A percentile compares a stretch with the other conserved stretches of the same genome.
These are phyloP conservation scores for Mortierella hygrophila DNA, from an alignment of 192 early-diverging fungal species.

Conservation along the genomic window DNA sequence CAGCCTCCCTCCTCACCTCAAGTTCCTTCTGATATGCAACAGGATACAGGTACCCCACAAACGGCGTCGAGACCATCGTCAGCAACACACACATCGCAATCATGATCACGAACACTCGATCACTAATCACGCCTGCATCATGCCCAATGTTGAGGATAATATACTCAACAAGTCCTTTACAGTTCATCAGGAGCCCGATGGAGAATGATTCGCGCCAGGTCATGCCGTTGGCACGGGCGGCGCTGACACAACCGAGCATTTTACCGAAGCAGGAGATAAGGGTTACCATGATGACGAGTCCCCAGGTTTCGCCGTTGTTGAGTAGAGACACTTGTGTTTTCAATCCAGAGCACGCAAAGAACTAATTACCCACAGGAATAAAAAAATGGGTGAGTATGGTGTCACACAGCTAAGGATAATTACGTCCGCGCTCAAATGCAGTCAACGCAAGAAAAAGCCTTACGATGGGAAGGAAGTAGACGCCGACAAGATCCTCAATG, in stretches of 20 bases:
- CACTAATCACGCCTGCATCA: conserved; percentile 84
- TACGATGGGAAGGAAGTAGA: conserved; percentile 88
- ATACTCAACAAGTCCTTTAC: conserved; percentile 95
- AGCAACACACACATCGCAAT: conserved; percentile 86
- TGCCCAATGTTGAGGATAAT: conserved; percentile 94
- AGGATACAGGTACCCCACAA: conserved; percentile 81
- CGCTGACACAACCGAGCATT: conserved; percentile 79
- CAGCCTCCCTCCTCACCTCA: conserved; percentile 37
- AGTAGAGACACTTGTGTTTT: conserved; percentile 84
- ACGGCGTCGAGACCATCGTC: conserved; percentile 87
- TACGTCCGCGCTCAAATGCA: not conserved
- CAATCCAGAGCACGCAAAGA: conserved; percentile 92
- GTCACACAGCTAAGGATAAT: too few species aligned
- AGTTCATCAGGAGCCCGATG: conserved; percentile 92
- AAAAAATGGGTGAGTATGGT: not conserved
- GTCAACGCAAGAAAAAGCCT: not conserved
- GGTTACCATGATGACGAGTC: conserved; percentile 77
- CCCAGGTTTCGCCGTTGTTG: conserved; percentile 80
- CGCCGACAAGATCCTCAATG: conserved; percentile 88
- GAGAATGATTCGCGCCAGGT: conserved; percentile 84
- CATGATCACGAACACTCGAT: conserved; percentile 54
- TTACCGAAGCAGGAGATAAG: conserved; percentile 82
- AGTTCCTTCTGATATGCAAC: conserved; percentile 67
- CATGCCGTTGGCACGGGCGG: conserved; percentile 73
- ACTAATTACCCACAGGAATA: conserved; percentile 51